These are phyloP conservation scores for Corymbia maculata DNA, from an alignment of 345 rosid species.

Conservation along the genomic window DNA sequence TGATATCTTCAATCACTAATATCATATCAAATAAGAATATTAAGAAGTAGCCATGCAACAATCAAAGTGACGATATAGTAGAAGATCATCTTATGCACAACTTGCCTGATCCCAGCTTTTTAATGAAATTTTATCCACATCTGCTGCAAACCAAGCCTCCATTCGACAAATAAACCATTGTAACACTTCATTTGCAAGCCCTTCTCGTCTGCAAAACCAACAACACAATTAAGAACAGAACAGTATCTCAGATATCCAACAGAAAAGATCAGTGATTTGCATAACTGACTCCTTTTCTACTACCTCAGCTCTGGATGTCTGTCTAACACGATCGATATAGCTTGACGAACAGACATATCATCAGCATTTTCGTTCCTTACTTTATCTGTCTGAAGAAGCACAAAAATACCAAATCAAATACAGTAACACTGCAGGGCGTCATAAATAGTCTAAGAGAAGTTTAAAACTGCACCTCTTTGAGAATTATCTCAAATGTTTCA, in stretches of 20 bases:
- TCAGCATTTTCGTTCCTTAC: slow-evolving; percentile 57
- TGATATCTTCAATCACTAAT: neutral
- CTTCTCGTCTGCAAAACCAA: slow-evolving; percentile 46
- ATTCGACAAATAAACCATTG: slow-evolving; percentile 90
- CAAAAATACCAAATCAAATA: neutral
- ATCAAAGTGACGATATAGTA: neutral
- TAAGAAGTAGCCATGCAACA: neutral
- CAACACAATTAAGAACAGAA: neutral
- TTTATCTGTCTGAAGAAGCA: slow-evolving; percentile 46
- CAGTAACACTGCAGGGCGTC: neutral
- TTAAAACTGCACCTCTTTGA: slow-evolving; percentile 44
- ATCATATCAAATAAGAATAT: neutral
- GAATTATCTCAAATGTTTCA: slow-evolving; percentile 69
- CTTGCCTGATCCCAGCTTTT: slow-evolving; percentile 92
- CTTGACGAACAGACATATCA: slow-evolving; percentile 89
- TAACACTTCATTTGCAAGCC: slow-evolving; percentile 70
- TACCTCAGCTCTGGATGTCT: slow-evolving; percentile 79
- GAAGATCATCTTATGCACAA: neutral
- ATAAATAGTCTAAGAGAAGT: neutral
- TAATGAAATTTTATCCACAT: slow-evolving; percentile 77
- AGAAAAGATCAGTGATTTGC: neutral
- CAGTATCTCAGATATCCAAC: neutral
- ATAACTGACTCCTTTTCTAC: neutral
- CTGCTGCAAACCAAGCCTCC: slow-evolving; percentile 98
- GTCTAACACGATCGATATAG: slow-evolving; percentile 57